Evolutionary conservation across 306 rosid genomes (phyloP).

Genomic region (Quercus bicolor): DNA sequence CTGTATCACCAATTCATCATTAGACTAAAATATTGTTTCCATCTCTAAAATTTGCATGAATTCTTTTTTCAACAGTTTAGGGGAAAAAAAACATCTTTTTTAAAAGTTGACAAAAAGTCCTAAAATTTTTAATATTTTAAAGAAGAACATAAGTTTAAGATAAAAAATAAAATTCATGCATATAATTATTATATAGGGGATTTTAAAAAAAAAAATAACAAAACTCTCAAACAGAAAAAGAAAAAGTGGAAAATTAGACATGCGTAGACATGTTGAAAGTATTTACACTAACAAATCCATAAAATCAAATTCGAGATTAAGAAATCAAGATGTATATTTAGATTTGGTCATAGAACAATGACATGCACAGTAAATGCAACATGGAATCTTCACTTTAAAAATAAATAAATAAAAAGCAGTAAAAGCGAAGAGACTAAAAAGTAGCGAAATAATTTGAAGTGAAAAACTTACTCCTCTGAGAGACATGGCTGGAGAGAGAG

Average conservation of each 20-base stretch:
- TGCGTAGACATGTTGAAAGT: background rate
- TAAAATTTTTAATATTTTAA: too few species aligned
- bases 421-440: background rate
- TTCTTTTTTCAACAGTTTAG: too few species aligned
- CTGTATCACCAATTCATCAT: too few species aligned
- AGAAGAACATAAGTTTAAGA: too few species aligned
- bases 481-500: constrained; percentile 43
- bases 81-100: background rate
- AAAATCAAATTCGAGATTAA: background rate
- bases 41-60: too few species aligned
- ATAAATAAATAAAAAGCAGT: background rate
- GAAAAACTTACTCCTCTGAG: constrained; percentile 54
- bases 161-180: too few species aligned
- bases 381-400: too few species aligned
- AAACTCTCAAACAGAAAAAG: background rate
- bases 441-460: background rate
- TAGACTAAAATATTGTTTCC: too few species aligned
- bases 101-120: background rate
- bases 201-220: background rate
- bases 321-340: background rate
- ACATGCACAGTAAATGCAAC: background rate
- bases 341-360: background rate
- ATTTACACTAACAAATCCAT: background rate
- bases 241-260: background rate
- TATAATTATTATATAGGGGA: too few species aligned